These are phyloP conservation scores for Cystobasidium slooffiae DNA, from an alignment of 1,284 basidiomycete species.

Conservation along the genomic window DNA sequence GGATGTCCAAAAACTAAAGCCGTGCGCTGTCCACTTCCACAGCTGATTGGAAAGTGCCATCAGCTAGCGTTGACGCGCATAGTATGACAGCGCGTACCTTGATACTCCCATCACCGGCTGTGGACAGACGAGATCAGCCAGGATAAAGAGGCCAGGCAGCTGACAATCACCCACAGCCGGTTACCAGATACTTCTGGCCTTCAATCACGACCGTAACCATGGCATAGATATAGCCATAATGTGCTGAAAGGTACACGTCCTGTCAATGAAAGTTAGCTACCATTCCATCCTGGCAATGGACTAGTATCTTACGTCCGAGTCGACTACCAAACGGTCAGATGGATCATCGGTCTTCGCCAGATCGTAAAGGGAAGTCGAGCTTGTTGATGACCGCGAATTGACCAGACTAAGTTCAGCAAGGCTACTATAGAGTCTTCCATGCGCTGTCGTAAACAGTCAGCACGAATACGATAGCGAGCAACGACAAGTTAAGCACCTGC, in stretches of 20 bases:
- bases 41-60: slow-evolving; percentile 38
- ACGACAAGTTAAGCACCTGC: background rate
- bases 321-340: slow-evolving; percentile 25
- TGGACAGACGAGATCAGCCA: slow-evolving; percentile 54
- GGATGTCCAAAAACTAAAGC: slow-evolving; percentile 14
- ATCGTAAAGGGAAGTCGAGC: slow-evolving; percentile 38
- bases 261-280: slow-evolving; percentile 4
- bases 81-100: slow-evolving; percentile 63
- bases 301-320: slow-evolving; percentile 22
- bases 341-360: slow-evolving; percentile 45
- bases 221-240: slow-evolving; percentile 92
- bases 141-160: background rate
- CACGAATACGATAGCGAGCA: background rate
- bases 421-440: slow-evolving; percentile 39
- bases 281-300: slow-evolving; percentile 10
- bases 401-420: slow-evolving; percentile 38
- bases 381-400: slow-evolving; percentile 45
- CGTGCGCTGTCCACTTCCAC: slow-evolving; percentile 27
- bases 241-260: slow-evolving; percentile 62
- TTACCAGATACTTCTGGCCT: slow-evolving; percentile 67
- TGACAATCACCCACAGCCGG: slow-evolving; percentile 60
- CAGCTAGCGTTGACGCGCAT: background rate
- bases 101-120: slow-evolving; percentile 79
- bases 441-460: slow-evolving; percentile 2
- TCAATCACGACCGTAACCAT: slow-evolving; percentile 65